These are phyloP conservation scores for Phialophora tarda DNA, from an alignment of 2,329 filamentous ascomycete genomes.

Conservation along the genomic window DNA sequence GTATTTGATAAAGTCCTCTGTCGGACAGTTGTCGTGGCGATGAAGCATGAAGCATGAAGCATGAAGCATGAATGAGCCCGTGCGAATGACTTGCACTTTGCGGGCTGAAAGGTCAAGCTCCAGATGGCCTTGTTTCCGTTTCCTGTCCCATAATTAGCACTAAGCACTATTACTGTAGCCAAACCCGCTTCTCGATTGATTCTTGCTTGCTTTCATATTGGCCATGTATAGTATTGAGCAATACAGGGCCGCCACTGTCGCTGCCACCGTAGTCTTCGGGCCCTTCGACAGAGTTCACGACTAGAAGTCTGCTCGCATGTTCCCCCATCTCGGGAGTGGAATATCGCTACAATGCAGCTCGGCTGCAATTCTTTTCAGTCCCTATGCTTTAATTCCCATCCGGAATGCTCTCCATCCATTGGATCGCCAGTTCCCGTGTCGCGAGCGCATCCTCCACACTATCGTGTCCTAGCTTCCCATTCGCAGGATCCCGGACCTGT, in stretches of 20 bases:
- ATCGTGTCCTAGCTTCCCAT: conserved; percentile 44
- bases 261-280: too few species aligned
- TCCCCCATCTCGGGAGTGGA: too few species aligned
- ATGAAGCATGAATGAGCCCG: too few species aligned
- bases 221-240: background rate
- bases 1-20: background rate
- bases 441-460: conserved; percentile 56
- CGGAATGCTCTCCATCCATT: conserved; percentile 43
- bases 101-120: too few species aligned
- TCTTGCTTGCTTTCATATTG: background rate
- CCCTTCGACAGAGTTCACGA: background rate
- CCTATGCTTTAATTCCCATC: background rate
- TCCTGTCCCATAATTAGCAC: too few species aligned
- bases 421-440: conserved; percentile 48
- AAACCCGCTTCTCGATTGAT: background rate
- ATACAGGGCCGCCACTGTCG: too few species aligned
- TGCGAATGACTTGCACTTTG: too few species aligned
- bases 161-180: too few species aligned
- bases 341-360: background rate
- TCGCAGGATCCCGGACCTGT: conserved; percentile 34
- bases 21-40: background rate
- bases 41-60: background rate
- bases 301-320: too few species aligned
- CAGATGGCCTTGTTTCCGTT: too few species aligned
- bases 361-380: background rate